phyloP scores from a whole-genome alignment of 2,329 filamentous ascomycete species.

The Meredithiella fracta region DNA sequence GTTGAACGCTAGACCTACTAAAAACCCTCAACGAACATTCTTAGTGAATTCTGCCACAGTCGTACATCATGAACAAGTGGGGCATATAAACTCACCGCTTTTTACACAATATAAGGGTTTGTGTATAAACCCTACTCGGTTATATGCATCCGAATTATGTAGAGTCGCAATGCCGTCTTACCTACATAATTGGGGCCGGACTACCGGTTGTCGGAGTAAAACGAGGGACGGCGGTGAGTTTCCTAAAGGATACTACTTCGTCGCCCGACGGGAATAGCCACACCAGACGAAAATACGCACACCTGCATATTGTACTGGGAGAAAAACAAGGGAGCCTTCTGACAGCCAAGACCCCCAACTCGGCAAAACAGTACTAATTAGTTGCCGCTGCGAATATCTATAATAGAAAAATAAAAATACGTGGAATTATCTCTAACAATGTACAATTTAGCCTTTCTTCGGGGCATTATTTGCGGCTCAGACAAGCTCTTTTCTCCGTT shows the following conservation, averaged over 20 bases:
- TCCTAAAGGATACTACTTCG: neutral
- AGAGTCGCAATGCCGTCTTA: neutral
- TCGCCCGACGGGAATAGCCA: neutral
- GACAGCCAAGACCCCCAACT: neutral
- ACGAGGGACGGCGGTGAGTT: neutral
- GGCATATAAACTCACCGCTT: neutral
- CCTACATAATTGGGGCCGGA: neutral
- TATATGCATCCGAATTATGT: neutral
- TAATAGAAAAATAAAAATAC: neutral
- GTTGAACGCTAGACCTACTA: neutral
- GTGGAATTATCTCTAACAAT: no score
- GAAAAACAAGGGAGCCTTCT: neutral
- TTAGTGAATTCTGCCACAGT: constrained; percentile 1
- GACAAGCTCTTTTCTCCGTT: constrained; percentile 3
- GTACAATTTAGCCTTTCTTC: neutral
- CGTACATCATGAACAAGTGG: neutral
- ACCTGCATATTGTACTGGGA: neutral
- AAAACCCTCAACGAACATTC: neutral
- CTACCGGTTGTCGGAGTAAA: neutral
- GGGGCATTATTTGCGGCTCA: constrained; percentile 3
- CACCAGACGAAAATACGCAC: neutral
- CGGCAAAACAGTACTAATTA: neutral
- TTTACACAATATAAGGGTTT: neutral
- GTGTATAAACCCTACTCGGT: neutral
- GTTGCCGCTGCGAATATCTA: neutral